Base-by-base conservation (phyloP, 2,329 filamentous ascomycete species). In the Colletotrichum liriopes region DNA sequence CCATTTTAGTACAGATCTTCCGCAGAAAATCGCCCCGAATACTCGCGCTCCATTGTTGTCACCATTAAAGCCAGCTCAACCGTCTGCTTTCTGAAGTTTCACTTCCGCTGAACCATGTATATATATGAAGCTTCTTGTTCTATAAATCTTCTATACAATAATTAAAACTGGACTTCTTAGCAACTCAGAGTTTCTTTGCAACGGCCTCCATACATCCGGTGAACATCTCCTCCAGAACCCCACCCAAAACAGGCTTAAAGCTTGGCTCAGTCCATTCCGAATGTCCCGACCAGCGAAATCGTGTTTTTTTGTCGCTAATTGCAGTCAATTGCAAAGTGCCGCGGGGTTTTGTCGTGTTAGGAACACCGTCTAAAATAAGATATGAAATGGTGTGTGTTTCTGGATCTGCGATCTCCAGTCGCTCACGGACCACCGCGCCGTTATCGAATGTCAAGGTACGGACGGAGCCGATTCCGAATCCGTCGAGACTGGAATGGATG, bases 361-460 rank as follows among this genome's bases (percentile, higher is more conserved):
- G 52, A 20, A 58, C 52, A 6, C 52, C 67, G n/a, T 59, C 67
- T 7, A 52, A 26, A 32, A 69, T 65, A 14, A 59, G 60, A 12
- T 69, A 51, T 16, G 51, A 52, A 52, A 65, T 52, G 41, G 60
- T 65, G n/a, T 69, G 60, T 16, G 60, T 69, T 58, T 69, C 41
- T 3, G 60, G 52, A 29, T 59, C 52, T 35, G 66, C 60, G 7
- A 65, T 32, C n/a, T 65, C 60, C n/a, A 69, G 52, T 26, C 61
- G 41, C 26, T 52, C 66, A 35, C 52, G 66, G 11, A 69, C 66
- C 18, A 65, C 6, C 29, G 29, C 29, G 29, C 29, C 29, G 29
- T 32, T 60, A 23, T 69, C 52, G 43, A 69, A 65, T 5, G 56
- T 67, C 39, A 71, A 51, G 8, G 63, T 62, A 6, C 63, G 63